Evolutionary conservation across 495 filamentous ascomycete species (phyloP).

Genomic region (Echria macrotheca): DNA sequence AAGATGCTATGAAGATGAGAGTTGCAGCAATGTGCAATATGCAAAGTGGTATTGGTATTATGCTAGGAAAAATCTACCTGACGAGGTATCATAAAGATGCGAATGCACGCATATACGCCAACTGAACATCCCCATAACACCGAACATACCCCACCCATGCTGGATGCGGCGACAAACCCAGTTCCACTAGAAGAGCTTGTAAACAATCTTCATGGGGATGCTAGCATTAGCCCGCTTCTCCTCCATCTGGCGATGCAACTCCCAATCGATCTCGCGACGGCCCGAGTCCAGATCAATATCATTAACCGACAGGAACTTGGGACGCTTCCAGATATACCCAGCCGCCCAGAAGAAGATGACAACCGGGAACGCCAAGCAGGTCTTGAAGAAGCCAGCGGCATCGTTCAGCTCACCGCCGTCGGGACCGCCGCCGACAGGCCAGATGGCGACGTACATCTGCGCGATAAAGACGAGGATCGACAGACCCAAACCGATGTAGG

Average conservation of each 20-base stretch:
- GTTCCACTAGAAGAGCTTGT: slow-evolving; percentile 4
- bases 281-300: slow-evolving; percentile 36
- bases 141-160: too few relatives aligned
- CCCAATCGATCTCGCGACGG: slow-evolving; percentile 2
- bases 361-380: slow-evolving; percentile 57
- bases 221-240: not conserved
- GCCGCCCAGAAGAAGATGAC: slow-evolving; percentile 48
- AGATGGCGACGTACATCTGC: slow-evolving; percentile 45
- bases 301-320: slow-evolving; percentile 53
- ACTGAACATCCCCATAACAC: too few relatives aligned
- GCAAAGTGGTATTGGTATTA: too few relatives aligned
- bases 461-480: slow-evolving; percentile 57
- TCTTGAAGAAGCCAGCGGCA: slow-evolving; percentile 56
- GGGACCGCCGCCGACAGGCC: slow-evolving; percentile 39
- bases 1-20: too few relatives aligned
- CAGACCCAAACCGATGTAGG: slow-evolving; percentile 54
- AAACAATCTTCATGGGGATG: slow-evolving; percentile 1
- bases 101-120: too few relatives aligned
- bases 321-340: slow-evolving; percentile 54
- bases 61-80: too few relatives aligned
- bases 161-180: too few relatives aligned
- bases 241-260: not conserved
- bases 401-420: slow-evolving; percentile 24
- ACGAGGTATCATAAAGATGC: too few relatives aligned
- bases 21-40: too few relatives aligned